Base-by-base conservation (phyloP, 257 asterid species). In the Solanum ossicruentum region DNA sequence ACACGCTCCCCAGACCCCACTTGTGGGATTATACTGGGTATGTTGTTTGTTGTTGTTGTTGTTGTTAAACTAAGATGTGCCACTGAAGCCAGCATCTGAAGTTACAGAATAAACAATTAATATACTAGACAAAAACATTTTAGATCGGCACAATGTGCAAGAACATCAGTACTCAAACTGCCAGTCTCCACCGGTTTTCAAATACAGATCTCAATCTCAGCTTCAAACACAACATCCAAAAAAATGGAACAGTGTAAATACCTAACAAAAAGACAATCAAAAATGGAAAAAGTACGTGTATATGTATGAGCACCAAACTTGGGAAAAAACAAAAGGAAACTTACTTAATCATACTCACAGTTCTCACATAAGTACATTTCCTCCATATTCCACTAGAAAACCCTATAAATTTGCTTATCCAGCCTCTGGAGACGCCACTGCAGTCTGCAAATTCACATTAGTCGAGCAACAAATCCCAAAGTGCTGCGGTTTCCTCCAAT, bases 141-240 rank as follows among this genome's bases (percentile, higher is more conserved):
- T 13, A 88, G 80, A 77, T 60, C 82, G 54, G 58, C 84, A 52
- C 52, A 23, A 41, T 20, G 84, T 16, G 49, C 49, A 15, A 55
- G 28, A 45, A 56, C 45, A 23, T 63, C 77, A 7, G 45, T 10
- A 18, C 58, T 66, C 66, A 83, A 82, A 82, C 86, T 15, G 32
- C 81, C 41, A 80, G 69, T 28, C 18, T 49, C 83, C 36, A 41
- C 83, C 73, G 70, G 47, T 39, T 85, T 39, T 61, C 69, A 84
- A 75, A 80, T 18, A 55, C 87, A 90, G 92, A 90, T 89, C 94
- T 86, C 89, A 61, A 61, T 84, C 87, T 73, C 86, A 86, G 87
- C 82, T 82, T 82, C 72, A 41, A 32, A 71, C 10, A 55, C 81
- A 83, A 82, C 81, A 54, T 13, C 7, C 20, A 66, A 83, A 10